Evolutionary conservation across 306 rosid genomes (phyloP).

Genomic region (Castanea crenata): DNA sequence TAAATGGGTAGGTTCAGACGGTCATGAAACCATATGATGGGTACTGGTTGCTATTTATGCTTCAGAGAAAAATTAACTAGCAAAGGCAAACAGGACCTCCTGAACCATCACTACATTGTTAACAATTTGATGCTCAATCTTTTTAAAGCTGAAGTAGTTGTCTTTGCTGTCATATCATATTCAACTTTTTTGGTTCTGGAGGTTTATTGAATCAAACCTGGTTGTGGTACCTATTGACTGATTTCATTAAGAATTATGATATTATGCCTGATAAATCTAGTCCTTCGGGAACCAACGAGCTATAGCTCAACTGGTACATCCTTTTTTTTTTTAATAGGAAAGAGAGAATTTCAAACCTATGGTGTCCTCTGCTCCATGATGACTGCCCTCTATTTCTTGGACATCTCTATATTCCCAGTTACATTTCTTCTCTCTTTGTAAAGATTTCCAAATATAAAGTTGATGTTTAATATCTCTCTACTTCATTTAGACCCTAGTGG

Average conservation of each 20-base stretch:
- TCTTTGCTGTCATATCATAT: background rate
- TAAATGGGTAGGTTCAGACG: background rate
- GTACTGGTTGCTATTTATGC: background rate
- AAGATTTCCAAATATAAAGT: background rate
- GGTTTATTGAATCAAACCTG: too few relatives aligned
- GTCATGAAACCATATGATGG: background rate
- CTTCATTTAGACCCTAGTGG: background rate
- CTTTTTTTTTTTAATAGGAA: too few relatives aligned
- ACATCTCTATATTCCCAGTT: background rate
- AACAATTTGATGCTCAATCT: background rate
- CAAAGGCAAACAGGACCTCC: background rate
- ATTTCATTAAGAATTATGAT: too few relatives aligned
- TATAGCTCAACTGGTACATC: too few relatives aligned
- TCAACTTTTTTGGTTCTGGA: background rate
- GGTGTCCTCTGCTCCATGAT: too few relatives aligned
- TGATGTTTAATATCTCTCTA: background rate
- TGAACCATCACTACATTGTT: background rate
- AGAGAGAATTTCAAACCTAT: too few relatives aligned
- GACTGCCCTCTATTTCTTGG: too few relatives aligned
- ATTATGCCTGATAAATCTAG: too few relatives aligned
- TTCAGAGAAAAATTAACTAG: background rate
- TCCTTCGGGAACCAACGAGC: too few relatives aligned
- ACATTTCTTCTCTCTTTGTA: background rate
- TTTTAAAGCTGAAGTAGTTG: background rate
- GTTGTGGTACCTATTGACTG: too few relatives aligned